Evolutionary conservation across 768 basidiomycete genomes (phyloP).

Genomic region (Daedaleopsis nitida): DNA sequence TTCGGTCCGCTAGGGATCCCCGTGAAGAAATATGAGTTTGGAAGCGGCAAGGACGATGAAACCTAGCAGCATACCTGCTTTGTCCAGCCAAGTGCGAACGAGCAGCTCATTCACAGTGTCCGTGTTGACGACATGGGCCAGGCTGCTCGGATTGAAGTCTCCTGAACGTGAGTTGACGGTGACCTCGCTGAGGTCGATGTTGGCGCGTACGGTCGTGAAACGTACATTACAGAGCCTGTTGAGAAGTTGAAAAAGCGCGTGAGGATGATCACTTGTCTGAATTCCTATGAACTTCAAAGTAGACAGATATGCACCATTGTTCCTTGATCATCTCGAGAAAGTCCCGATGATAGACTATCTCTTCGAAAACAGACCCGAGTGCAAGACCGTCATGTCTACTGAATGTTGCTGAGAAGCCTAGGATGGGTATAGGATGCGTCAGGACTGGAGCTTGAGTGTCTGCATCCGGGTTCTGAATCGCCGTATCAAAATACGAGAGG

Average conservation of each 20-base stretch:
- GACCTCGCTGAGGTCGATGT: slow-evolving; percentile 69
- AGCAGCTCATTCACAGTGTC: slow-evolving; percentile 74
- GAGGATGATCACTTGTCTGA: background rate
- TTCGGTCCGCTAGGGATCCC: slow-evolving; percentile 50
- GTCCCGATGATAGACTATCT: slow-evolving; percentile 90
- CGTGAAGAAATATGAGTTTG: slow-evolving; percentile 1
- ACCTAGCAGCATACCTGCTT: slow-evolving; percentile 58
- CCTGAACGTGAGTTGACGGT: slow-evolving; percentile 67
- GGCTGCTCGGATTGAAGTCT: slow-evolving; percentile 79
- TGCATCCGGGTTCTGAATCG: slow-evolving; percentile 57
- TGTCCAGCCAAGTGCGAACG: slow-evolving; percentile 84
- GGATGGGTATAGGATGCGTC: slow-evolving; percentile 67
- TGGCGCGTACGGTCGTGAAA: slow-evolving; percentile 81
- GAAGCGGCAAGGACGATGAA: background rate
- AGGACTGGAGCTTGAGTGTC: slow-evolving; percentile 38
- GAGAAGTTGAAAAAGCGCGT: background rate
- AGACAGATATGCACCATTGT: slow-evolving; percentile 59
- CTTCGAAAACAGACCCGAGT: slow-evolving; percentile 84
- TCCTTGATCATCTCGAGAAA: slow-evolving; percentile 93
- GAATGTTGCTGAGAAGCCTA: slow-evolving; percentile 97
- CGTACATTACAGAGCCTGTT: slow-evolving; percentile 81
- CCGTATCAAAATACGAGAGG: slow-evolving; percentile 77
- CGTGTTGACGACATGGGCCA: slow-evolving; percentile 84
- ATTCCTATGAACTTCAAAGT: no score
- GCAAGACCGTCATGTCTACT: slow-evolving; percentile 89